phyloP scores from a whole-genome alignment of 1,284 basidiomycete genomes.

The Cutaneotrichosporon sp. region DNA sequence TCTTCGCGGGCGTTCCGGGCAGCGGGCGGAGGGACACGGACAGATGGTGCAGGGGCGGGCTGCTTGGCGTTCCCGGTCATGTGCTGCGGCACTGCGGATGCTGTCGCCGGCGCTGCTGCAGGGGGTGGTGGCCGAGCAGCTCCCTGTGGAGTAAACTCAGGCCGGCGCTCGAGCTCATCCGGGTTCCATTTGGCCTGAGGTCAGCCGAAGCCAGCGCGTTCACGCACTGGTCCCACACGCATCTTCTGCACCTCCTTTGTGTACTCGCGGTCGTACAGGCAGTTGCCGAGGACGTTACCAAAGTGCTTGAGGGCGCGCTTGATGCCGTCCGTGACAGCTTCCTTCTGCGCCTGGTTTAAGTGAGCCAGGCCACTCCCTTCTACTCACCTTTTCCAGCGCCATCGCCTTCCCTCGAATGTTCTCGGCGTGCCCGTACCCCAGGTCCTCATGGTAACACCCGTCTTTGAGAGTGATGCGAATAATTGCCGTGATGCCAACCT shows the following conservation, averaged over 20 bases:
- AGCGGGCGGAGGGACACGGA: background rate
- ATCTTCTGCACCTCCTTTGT: slow-evolving; percentile 82
- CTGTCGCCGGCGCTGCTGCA: slow-evolving; percentile 11
- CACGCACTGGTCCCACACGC: slow-evolving; percentile 69
- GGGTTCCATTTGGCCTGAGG: slow-evolving; percentile 74
- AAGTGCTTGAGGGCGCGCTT: slow-evolving; percentile 91
- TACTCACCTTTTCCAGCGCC: slow-evolving; percentile 85
- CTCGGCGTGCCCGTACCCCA: slow-evolving; percentile 86
- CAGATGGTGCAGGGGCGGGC: slow-evolving; percentile 10
- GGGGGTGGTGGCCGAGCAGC: slow-evolving; percentile 12
- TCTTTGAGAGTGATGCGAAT: slow-evolving; percentile 84
- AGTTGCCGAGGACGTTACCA: slow-evolving; percentile 92
- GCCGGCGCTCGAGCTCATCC: slow-evolving; percentile 69
- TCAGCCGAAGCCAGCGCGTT: background rate
- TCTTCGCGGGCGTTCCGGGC: background rate
- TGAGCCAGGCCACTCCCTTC: background rate
- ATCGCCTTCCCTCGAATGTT: slow-evolving; percentile 81
- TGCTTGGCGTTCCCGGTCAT: slow-evolving; percentile 18
- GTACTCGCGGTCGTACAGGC: slow-evolving; percentile 90
- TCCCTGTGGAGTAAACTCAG: slow-evolving; percentile 63
- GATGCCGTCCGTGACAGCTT: slow-evolving; percentile 91
- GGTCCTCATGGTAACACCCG: slow-evolving; percentile 88
- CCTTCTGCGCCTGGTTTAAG: slow-evolving; percentile 81
- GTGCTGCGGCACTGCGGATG: slow-evolving; percentile 29
- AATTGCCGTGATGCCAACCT: slow-evolving; percentile 79